These are phyloP conservation scores for Logfia minima DNA, from an alignment of 129 eudicot species.

Conservation along the genomic window DNA sequence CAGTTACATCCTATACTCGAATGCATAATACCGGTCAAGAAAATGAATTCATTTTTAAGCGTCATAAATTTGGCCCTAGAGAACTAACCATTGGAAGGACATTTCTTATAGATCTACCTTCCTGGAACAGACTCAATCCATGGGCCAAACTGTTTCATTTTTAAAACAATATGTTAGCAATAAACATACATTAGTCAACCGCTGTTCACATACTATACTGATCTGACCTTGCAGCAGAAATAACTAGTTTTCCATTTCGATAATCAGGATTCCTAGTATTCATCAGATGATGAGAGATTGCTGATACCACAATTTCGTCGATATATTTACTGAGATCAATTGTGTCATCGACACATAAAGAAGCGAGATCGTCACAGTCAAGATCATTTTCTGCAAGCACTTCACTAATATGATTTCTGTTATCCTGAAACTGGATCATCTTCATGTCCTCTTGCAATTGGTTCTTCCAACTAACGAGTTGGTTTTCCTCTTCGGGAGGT, in stretches of 20 bases:
- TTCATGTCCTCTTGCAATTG: constrained; percentile 93
- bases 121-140: constrained; percentile 81
- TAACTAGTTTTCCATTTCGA: constrained; percentile 83
- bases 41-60: constrained; percentile 5
- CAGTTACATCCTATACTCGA: constrained; percentile 34
- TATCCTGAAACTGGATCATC: constrained; percentile 91
- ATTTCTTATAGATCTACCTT: constrained; percentile 49
- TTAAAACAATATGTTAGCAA: constrained; percentile 30
- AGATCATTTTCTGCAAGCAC: constrained; percentile 92
- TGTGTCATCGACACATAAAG: constrained; percentile 70
- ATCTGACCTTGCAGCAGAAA: constrained; percentile 69
- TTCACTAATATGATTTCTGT: constrained; percentile 85
- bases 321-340: constrained; percentile 64
- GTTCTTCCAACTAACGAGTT: constrained; percentile 75
- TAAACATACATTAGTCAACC: not conserved
- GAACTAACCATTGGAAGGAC: constrained; percentile 28
- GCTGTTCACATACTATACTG: constrained; percentile 2
- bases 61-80: not conserved
- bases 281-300: constrained; percentile 80
- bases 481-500: constrained; percentile 83
- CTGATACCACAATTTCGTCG: constrained; percentile 92
- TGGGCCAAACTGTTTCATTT: constrained; percentile 69
- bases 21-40: constrained; percentile 1
- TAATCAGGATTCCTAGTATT: constrained; percentile 60
- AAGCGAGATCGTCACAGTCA: constrained; percentile 82